These are phyloP conservation scores for Lentinula raphanica DNA, from an alignment of 768 basidiomycete genomes.

Conservation along the genomic window DNA sequence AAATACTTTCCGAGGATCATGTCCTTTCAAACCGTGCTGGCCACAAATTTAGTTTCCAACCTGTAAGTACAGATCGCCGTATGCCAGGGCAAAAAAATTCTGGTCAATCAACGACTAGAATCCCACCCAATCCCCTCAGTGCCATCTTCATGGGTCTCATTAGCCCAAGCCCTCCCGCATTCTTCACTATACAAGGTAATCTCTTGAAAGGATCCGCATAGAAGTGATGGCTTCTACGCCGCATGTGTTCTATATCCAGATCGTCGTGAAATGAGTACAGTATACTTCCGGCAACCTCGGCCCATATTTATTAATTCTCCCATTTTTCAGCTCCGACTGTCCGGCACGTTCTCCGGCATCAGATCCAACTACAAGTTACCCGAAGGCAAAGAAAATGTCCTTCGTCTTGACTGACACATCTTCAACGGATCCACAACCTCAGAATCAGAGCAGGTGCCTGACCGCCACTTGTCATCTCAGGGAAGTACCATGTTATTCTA, in stretches of 20 bases:
- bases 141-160: background rate
- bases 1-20: conserved; percentile 5
- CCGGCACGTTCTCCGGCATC: no score
- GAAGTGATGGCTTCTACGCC: conserved; percentile 6
- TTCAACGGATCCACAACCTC: background rate
- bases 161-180: background rate
- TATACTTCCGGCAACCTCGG: background rate
- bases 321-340: background rate
- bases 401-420: background rate
- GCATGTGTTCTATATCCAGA: conserved; percentile 2
- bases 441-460: background rate
- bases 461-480: background rate
- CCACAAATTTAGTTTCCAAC: background rate
- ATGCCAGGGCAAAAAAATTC: background rate
- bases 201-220: conserved; percentile 2
- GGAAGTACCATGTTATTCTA: background rate
- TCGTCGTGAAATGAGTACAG: background rate
- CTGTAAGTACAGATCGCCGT: conserved; percentile 1
- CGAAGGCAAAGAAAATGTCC: no score
- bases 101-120: background rate
- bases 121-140: conserved; percentile 3
- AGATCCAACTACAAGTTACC: no score
- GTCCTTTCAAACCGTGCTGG: background rate
- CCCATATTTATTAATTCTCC: background rate
- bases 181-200: conserved; percentile 3